Evolutionary conservation across 441 rosid species (phyloP), one percentile per base, ranked within the genome.

Genomic region (Viola pubescens): DNA sequence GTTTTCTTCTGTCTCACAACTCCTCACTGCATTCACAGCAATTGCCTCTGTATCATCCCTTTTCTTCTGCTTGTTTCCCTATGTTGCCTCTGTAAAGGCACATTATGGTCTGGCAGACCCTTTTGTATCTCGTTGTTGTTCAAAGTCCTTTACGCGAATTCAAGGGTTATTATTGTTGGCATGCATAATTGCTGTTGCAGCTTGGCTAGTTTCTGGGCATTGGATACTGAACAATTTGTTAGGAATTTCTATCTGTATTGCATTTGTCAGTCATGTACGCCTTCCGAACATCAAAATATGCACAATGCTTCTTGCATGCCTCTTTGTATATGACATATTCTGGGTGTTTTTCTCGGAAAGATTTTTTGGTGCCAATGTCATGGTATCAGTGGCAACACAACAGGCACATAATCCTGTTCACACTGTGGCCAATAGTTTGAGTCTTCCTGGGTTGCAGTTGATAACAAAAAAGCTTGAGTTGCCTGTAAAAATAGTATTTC

Each of bases 341-440:
- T 92, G 98, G 98, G 98, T 92, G 64, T 92, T 92, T 84, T 92
- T 82, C 81, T 89, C 98, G 11, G 96, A 92, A 82, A 89, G 91
- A 68, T 83, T 87, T 75, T 92, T 92, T 71, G 98, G 98, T 66
- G 96, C 94, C 61, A 92, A 89, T 59, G 98, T 92, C 64, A 92
- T 92, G 98, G 97, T 92, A 13, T 80, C 97, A 0, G 98, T 92
- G 54, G 98, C 97, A 60, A 92, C 96, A 39, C 94, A 89, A 59
- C 92, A 87, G 71, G 98, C 98, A 41, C 84, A 92, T 37, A 92
- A 89, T 76, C 97, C 98, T 4, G 87, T 89, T 68, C 97, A 89
- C 72, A 89, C 96, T 0, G 96, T 89, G 51, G 98, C 96, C 37
- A 82, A 82, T 76, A 88, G 95, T 75, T 79, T 92, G 77, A 92